Evolutionary conservation across 2,329 filamentous ascomycete species (phyloP), one percentile per base, ranked within the genome.

Genomic region (Chrysoporthe cubensis): DNA sequence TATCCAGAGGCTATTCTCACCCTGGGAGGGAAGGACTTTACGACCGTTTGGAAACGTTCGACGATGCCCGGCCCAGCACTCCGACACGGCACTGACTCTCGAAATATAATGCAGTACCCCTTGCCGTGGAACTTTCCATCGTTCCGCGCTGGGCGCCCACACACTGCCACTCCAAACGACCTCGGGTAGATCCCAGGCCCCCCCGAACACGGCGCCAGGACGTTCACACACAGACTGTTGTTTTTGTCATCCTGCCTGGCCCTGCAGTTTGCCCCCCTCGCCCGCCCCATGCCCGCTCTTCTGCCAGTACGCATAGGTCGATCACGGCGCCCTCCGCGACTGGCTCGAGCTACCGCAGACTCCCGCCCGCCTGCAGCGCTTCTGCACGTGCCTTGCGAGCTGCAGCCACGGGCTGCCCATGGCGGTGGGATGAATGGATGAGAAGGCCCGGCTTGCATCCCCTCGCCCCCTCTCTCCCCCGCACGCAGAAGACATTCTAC

Each of bases 381-480:
- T 13, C 56, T 59, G 56, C 56, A 59, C 21, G 37, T 59, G 37
- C 56, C 37, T 59, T 59, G 56, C 34, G 18, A 59, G 16, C 37
- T 59, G 37, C 56, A 59, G 56, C 56, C 37, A 26, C 18, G 18
- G 9, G 18, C 34, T 21, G 37, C 9, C 37, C 18, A 43, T 59
- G 18, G 14, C 21, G 46, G 14, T 18, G n/a, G 18, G 18, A 59
- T 21, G 56, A 43, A 43, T 26, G 56, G 37, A 40, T 37, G 9
- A 43, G 56, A 37, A 16, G 16, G 3, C 8, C 50, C 50, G 11
- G 7, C 50, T 14, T 13, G 21, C 7, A 1, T 46, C 50, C 21
- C 34, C 54, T 11, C 7, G 14, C 16, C 16, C 18, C 34, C 34
- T 34, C 34, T 3, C 4, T 3, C 34, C n/a, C 34, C 26, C 52